Evolutionary conservation across 2,329 filamentous ascomycete genomes (phyloP).

Genomic region (Aspergillus fischeri): DNA sequence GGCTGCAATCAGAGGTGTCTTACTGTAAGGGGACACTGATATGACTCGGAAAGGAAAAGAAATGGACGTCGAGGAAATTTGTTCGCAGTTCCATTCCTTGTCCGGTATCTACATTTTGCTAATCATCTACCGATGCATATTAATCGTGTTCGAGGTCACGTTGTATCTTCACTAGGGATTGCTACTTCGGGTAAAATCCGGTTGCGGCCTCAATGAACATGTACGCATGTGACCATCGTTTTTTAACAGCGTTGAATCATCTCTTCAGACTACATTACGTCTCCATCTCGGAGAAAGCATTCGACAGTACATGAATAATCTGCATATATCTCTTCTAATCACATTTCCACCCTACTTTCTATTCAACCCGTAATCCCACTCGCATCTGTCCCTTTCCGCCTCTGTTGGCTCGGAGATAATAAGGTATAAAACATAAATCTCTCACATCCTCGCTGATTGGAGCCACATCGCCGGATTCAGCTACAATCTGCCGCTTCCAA

Average conservation of each 20-base stretch:
- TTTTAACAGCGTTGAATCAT: background rate
- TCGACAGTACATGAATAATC: background rate
- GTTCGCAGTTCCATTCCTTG: background rate
- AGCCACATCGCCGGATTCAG: slow-evolving; percentile 11
- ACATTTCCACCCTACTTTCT: background rate
- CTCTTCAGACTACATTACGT: background rate
- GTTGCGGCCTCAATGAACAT: background rate
- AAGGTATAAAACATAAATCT: slow-evolving; percentile 51
- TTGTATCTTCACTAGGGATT: too few species aligned
- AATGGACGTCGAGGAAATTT: background rate
- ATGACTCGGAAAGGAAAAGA: background rate
- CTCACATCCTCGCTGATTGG: slow-evolving; percentile 13
- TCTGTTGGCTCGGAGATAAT: slow-evolving; percentile 53
- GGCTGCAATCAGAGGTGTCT: background rate
- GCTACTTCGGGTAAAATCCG: background rate
- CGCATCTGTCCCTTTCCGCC: slow-evolving; percentile 54
- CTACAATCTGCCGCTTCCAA: slow-evolving; percentile 21
- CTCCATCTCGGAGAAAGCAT: background rate
- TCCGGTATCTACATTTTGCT: background rate
- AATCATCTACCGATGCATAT: background rate
- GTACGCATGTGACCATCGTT: background rate
- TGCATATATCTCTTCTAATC: background rate
- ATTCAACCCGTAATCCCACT: slow-evolving; percentile 50
- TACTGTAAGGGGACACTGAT: background rate
- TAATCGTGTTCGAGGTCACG: background rate